Evolutionary conservation across 2,329 filamentous ascomycete species (phyloP), one percentile per base, ranked within the genome.

Genomic region (Trichophyton benhamiae): DNA sequence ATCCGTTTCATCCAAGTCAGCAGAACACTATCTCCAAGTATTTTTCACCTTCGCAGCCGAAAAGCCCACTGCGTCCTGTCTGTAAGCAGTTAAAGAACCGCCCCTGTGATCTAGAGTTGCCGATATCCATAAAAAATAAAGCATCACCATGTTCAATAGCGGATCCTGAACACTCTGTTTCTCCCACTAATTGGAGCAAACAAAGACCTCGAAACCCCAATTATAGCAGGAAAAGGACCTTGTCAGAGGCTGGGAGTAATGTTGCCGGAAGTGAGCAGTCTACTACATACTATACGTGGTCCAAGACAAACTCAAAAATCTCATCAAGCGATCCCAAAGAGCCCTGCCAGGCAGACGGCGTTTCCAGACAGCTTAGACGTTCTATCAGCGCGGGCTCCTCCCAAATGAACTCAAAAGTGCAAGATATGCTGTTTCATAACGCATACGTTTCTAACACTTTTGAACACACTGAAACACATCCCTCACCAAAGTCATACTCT

Each of bases 341-440:
- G 2, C 6, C 3, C 11, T 8, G 2, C 33, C 52, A 15, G 27
- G 11, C n/a, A 11, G 3, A 4, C 9, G 5, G 13, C 5, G 15
- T 15, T 20, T 17, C 25, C 1, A 6, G 13, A 13, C 11, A 25
- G 6, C 27, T 11, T 30, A 17, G 17, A 6, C 55, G 55, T 36
- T n/a, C 55, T 25, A 44, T 2, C 9, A 38, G 52, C 9, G n/a
- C 52, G 52, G n/a, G 55, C 17, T 58, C 55, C 22, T 58, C 55
- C 3, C 55, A 25, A 36, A 36, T 55, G 13, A 25, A 60, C 25
- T 63, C 58, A 25, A 63, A 41, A 44, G 60, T 53, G 5, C 22
- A 58, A 22, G 36, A 57, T 15, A 61, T 63, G 62, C 25, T 62
- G n/a, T 63, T 63, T 20, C 58, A 42, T 38, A 63, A 63, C 17